A percentile compares a stretch with the other conserved stretches of the same genome.
Conservation (phyloP, 2,329 filamentous ascomycete genomes). For the Xenoacremonium recifei region DNA sequence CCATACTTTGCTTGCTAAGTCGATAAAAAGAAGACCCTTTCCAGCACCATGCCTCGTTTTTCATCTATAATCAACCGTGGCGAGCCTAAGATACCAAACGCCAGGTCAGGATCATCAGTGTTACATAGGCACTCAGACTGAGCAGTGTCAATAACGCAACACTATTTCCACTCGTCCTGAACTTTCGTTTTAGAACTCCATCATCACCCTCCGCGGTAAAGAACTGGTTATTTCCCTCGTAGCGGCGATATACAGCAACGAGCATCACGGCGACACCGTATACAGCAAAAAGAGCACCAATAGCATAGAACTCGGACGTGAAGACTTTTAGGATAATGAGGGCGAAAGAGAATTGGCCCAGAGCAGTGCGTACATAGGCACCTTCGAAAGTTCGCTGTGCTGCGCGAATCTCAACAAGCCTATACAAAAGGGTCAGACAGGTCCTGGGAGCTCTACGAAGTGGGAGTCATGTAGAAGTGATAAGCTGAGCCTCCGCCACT, state of each 20-base stretch:
- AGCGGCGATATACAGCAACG: slow-evolving; percentile 80
- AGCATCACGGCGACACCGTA: slow-evolving; percentile 84
- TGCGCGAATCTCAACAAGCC: slow-evolving; percentile 88
- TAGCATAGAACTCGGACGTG: slow-evolving; percentile 92
- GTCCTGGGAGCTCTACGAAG: no score
- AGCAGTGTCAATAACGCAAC: slow-evolving; percentile 56
- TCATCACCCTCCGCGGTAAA: slow-evolving; percentile 54
- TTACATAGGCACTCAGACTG: slow-evolving; percentile 57
- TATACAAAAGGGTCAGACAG: slow-evolving; percentile 27
- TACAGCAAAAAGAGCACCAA: slow-evolving; percentile 91
- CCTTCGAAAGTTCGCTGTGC: slow-evolving; percentile 97
- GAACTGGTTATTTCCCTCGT: slow-evolving; percentile 92
- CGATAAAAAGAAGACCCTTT: no score
- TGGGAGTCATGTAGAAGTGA: neutral
- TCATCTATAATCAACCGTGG: no score
- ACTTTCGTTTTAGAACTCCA: slow-evolving; percentile 46
- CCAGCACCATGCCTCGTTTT: no score
- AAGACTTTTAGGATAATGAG: slow-evolving; percentile 92
- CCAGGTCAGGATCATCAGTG: slow-evolving; percentile 56
- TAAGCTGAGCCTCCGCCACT: no score
- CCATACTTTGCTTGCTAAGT: no score
- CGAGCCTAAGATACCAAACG: slow-evolving; percentile 35
- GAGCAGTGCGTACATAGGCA: slow-evolving; percentile 90
- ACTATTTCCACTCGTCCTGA: slow-evolving; percentile 63
- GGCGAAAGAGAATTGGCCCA: slow-evolving; percentile 93